Evolutionary conservation across 805 yeast species (phyloP).

Genomic region (Cyberlindnera mycetangii): DNA sequence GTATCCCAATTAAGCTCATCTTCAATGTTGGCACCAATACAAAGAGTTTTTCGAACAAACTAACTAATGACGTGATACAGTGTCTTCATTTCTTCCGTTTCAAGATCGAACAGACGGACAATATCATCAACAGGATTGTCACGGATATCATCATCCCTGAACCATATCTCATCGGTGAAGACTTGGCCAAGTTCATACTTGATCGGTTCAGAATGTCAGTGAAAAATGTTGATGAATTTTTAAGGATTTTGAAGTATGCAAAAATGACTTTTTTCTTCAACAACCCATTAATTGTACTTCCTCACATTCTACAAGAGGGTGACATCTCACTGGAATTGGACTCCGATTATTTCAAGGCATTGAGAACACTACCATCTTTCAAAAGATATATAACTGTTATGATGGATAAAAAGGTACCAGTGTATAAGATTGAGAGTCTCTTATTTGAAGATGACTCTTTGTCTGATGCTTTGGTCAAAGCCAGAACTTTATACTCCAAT

Average conservation of each 20-base stretch:
- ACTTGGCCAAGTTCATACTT: constrained; percentile 20
- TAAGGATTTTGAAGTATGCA: constrained; percentile 23
- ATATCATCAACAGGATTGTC: constrained; percentile 23
- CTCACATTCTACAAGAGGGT: constrained; percentile 6
- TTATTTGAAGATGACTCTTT: constrained; percentile 24
- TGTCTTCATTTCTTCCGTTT: constrained; percentile 17
- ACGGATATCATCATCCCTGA: constrained; percentile 20
- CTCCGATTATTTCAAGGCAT: constrained; percentile 21
- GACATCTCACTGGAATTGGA: constrained; percentile 2
- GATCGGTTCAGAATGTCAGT: constrained; percentile 22
- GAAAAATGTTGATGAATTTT: constrained; percentile 26
- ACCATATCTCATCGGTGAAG: constrained; percentile 20
- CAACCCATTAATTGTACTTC: constrained; percentile 22
- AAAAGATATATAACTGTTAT: constrained; percentile 18
- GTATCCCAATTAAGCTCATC: constrained; percentile 24
- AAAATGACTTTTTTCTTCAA: constrained; percentile 27
- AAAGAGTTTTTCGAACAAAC: constrained; percentile 18
- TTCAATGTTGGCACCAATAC: constrained; percentile 26
- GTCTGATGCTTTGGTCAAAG: constrained; percentile 12
- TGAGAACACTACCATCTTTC: constrained; percentile 37
- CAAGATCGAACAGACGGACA: constrained; percentile 26
- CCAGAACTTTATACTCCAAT: constrained; percentile 19
- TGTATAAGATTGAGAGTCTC: constrained; percentile 12
- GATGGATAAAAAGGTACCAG: constrained; percentile 8
- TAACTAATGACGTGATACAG: constrained; percentile 18